A percentile compares a stretch with the other conserved stretches of the same genome.
phyloP scores from a whole-genome alignment of 1,284 basidiomycete genomes.

The Rhizoctonia solani region DNA sequence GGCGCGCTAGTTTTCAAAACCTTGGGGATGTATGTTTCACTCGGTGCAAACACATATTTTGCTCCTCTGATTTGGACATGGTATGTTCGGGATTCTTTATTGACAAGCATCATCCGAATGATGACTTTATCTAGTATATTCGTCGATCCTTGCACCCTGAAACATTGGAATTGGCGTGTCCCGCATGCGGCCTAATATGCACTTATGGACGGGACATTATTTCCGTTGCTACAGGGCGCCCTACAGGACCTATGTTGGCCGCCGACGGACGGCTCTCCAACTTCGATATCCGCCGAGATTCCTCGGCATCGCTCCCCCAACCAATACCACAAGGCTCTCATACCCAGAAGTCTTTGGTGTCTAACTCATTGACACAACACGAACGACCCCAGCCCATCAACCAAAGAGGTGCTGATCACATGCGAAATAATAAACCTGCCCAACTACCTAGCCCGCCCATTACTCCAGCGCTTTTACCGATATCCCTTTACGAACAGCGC shows the following conservation, averaged over 20 bases:
- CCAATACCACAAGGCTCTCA: neutral
- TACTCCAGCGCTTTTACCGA: constrained; percentile 12
- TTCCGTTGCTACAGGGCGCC: constrained; percentile 20
- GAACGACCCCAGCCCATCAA: neutral
- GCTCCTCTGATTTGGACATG: constrained; percentile 14
- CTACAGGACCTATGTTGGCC: neutral
- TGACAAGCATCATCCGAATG: neutral
- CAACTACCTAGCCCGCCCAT: constrained; percentile 23
- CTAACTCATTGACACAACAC: neutral
- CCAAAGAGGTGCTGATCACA: neutral
- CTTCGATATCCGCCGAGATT: neutral
- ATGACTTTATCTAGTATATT: neutral
- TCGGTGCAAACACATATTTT: constrained; percentile 24
- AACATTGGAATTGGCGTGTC: constrained; percentile 19
- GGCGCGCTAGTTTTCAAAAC: constrained; percentile 6
- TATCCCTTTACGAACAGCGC: constrained; percentile 18
- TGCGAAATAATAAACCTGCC: neutral
- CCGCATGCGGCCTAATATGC: constrained; percentile 3
- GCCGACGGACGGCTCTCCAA: neutral
- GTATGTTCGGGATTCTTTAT: neutral
- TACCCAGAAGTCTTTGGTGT: neutral
- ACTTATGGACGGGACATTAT: constrained; percentile 20
- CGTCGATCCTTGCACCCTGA: constrained; percentile 21
- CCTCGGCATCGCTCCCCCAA: neutral
- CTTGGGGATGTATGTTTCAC: constrained; percentile 11